phyloP scores from a whole-genome alignment of 139 green algal genomes.

The Coelastrella sp. region DNA sequence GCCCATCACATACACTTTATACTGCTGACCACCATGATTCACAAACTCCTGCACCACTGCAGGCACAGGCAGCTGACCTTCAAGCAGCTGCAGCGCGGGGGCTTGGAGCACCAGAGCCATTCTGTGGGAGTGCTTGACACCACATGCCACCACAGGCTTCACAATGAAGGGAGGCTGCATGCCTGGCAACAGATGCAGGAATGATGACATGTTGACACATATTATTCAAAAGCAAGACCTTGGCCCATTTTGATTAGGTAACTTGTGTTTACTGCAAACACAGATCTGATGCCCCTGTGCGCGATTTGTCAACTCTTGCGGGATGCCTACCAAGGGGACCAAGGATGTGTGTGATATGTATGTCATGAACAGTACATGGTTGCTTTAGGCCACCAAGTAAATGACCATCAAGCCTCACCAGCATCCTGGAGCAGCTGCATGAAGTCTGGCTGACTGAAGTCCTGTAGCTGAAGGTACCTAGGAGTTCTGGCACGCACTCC shows the following conservation, averaged over 20 bases:
- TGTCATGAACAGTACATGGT: no score
- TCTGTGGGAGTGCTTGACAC: slow-evolving; percentile 71
- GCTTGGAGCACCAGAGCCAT: slow-evolving; percentile 77
- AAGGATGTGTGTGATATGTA: no score
- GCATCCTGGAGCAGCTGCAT: background rate
- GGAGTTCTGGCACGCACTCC: slow-evolving; percentile 38
- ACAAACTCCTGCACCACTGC: slow-evolving; percentile 85
- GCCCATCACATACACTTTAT: slow-evolving; percentile 85
- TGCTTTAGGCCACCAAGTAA: no score
- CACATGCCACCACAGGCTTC: slow-evolving; percentile 81
- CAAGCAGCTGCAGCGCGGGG: slow-evolving; percentile 49
- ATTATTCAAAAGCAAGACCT: background rate
- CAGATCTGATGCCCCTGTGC: no score
- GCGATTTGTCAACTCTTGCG: no score
- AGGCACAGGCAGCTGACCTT: slow-evolving; percentile 12
- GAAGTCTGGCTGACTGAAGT: background rate
- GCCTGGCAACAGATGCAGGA: slow-evolving; percentile 44
- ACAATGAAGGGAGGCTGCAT: slow-evolving; percentile 74
- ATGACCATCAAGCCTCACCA: background rate
- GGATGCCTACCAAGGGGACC: no score
- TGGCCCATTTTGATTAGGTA: no score
- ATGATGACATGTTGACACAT: no score
- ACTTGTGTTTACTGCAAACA: no score
- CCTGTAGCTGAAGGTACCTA: background rate
- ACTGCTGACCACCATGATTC: slow-evolving; percentile 77